These are phyloP conservation scores for Podaxis pistillaris DNA, from an alignment of 768 basidiomycete species.

Conservation along the genomic window DNA sequence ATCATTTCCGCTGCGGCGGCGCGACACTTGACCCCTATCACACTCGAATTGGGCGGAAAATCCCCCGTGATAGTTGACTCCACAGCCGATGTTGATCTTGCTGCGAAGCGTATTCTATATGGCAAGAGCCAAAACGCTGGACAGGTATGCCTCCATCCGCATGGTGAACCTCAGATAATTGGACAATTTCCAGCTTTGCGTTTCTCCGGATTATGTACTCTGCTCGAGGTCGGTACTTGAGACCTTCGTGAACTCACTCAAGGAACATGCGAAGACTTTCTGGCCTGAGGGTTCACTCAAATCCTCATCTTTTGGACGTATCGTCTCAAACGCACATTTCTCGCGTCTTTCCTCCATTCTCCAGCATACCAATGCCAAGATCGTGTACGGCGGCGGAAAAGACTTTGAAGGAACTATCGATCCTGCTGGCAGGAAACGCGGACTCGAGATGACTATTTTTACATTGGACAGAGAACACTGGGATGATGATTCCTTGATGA, in stretches of 20 bases:
- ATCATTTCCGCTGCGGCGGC: slow-evolving; percentile 52
- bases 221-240: slow-evolving; percentile 40
- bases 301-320: slow-evolving; percentile 42
- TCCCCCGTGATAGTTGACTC: slow-evolving; percentile 43
- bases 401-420: slow-evolving; percentile 26
- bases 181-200: slow-evolving; percentile 49
- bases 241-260: slow-evolving; percentile 43
- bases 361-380: slow-evolving; percentile 50
- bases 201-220: slow-evolving; percentile 51
- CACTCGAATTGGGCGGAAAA: slow-evolving; percentile 57
- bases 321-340: slow-evolving; percentile 55
- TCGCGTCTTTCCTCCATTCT: slow-evolving; percentile 52
- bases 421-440: slow-evolving; percentile 34
- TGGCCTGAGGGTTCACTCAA: slow-evolving; percentile 52
- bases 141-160: slow-evolving; percentile 36
- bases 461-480: slow-evolving; percentile 50
- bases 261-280: slow-evolving; percentile 43
- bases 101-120: slow-evolving; percentile 65
- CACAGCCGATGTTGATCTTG: slow-evolving; percentile 28
- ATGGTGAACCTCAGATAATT: slow-evolving; percentile 9
- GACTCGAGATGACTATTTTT: slow-evolving; percentile 62
- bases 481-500: slow-evolving; percentile 56
- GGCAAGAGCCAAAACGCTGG: slow-evolving; percentile 67
- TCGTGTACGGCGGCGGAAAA: slow-evolving; percentile 45
- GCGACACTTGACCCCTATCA: slow-evolving; percentile 51